Base-by-base conservation (phyloP, 768 basidiomycete species). In the Gloeophyllum trabeum region DNA sequence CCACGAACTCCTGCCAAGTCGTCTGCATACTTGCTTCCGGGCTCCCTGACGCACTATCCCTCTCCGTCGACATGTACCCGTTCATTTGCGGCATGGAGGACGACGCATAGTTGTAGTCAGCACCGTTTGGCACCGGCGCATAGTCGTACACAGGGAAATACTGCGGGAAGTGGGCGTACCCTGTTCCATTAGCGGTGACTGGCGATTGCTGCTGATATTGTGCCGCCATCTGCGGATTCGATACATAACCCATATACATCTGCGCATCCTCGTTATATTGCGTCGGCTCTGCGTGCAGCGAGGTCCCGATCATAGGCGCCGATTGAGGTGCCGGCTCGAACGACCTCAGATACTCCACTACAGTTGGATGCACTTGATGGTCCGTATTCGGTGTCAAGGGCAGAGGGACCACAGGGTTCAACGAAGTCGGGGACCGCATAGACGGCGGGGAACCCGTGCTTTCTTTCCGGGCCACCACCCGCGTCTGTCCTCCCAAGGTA, bases 121-220 rank as follows among this genome's bases (percentile, higher is more conserved):
- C 22, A 48, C 44, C n/a, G 42, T 44, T 14, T 50, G 45, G 18
- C 34, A 55, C 60, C 48, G 66, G 59, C 18, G 66, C 71, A 54
- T 85, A 84, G 54, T 84, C 82, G 49, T 80, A 84, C 24, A 84
- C 81, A 1, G 80, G 71, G 68, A 86, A 84, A 51, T 84, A 85
- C 51, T 70, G 73, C 12, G 81, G 82, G 61, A 78, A 75, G 26
- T 51, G 46, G 49, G 53, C 44, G 48, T 18, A 2, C 30, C 45
- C 45, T 18, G 44, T 35, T 12, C 51, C 39, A 39, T 41, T 23
- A 30, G 40, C 18, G 35, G 43, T 40, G 43, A 38, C 47, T 45
- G 16, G 43, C 19, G 26, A 46, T 40, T 23, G 41, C 21, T 37
- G 39, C 24, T 44, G 46, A 12, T 35, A 48, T 24, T 59, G 60